These are phyloP conservation scores for Teratosphaeria gauchensis DNA, from an alignment of 2,329 filamentous ascomycete species.

Conservation along the genomic window DNA sequence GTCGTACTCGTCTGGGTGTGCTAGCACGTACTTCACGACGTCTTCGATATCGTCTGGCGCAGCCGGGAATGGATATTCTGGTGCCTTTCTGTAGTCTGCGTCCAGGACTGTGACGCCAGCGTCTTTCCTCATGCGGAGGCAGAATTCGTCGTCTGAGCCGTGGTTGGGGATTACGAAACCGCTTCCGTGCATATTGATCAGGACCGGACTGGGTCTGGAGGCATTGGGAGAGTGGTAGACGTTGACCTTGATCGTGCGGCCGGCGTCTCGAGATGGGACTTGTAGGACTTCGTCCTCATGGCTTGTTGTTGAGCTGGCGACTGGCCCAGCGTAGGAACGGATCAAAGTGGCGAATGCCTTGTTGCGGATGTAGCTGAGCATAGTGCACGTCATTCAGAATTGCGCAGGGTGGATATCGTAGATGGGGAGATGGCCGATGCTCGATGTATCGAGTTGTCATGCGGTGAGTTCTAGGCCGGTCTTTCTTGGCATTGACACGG, in stretches of 20 bases:
- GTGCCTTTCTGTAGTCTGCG: conserved; percentile 35
- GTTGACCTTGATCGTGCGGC: conserved; percentile 14
- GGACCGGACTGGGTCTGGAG: conserved; percentile 14
- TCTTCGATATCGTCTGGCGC: conserved; percentile 36
- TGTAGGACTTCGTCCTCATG: conserved; percentile 8
- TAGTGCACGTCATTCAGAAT: not conserved
- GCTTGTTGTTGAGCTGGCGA: not conserved
- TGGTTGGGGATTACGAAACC: conserved; percentile 28
- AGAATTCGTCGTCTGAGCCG: conserved; percentile 32
- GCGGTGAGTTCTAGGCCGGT: not conserved
- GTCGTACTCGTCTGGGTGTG: conserved; percentile 25
- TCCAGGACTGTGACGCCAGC: conserved; percentile 31
- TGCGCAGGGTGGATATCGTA: not conserved
- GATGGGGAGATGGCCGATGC: not conserved
- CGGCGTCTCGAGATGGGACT: conserved; percentile 15
- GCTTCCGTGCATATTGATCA: conserved; percentile 28
- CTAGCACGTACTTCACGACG: conserved; percentile 32
- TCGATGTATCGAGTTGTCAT: not conserved
- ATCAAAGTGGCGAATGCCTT: not conserved
- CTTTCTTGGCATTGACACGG: not conserved
- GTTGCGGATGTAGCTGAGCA: not conserved
- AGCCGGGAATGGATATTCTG: conserved; percentile 36
- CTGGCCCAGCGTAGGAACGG: not conserved
- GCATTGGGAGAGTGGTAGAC: conserved; percentile 11
- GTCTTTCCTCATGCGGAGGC: conserved; percentile 24